phyloP scores from a whole-genome alignment of 352 stramenopile species.

The Globisporangium canariense region DNA sequence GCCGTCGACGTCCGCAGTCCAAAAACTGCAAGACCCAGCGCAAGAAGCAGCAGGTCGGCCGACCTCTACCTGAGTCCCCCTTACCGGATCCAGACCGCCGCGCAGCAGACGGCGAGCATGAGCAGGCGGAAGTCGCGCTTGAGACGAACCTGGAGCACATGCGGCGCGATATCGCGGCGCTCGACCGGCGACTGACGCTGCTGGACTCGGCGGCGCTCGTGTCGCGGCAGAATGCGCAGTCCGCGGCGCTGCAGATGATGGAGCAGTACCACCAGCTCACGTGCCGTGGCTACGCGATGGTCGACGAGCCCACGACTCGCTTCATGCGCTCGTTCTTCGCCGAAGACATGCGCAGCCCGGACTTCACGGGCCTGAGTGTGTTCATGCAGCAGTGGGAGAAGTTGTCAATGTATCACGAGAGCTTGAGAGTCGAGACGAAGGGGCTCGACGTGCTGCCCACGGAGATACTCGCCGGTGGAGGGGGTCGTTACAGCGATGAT shows the following conservation, averaged over 20 bases:
- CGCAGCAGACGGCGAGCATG: neutral
- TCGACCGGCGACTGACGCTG: constrained; percentile 22
- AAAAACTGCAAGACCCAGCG: constrained; percentile 24
- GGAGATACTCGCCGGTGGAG: constrained; percentile 11
- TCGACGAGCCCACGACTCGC: constrained; percentile 6
- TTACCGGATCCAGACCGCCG: neutral
- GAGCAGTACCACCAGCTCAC: constrained; percentile 35
- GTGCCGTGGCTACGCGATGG: constrained; percentile 16
- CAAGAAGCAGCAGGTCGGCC: constrained; percentile 13
- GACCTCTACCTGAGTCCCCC: neutral
- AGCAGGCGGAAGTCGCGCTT: neutral
- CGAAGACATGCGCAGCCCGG: constrained; percentile 28
- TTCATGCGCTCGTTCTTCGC: constrained; percentile 27
- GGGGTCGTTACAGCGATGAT: constrained; percentile 17
- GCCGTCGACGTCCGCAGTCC: neutral
- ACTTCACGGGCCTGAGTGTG: constrained; percentile 28
- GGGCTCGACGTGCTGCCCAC: constrained; percentile 21
- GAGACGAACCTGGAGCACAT: constrained; percentile 17
- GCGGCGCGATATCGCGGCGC: constrained; percentile 13
- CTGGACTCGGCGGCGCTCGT: constrained; percentile 25
- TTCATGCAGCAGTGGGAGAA: constrained; percentile 49
- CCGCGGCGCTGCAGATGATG: constrained; percentile 26
- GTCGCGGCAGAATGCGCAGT: constrained; percentile 26
- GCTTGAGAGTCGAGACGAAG: constrained; percentile 21
- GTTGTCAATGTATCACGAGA: constrained; percentile 28